Conservation (phyloP, 2,329 filamentous ascomycete species). For the Colletotrichum sansevieriae region DNA sequence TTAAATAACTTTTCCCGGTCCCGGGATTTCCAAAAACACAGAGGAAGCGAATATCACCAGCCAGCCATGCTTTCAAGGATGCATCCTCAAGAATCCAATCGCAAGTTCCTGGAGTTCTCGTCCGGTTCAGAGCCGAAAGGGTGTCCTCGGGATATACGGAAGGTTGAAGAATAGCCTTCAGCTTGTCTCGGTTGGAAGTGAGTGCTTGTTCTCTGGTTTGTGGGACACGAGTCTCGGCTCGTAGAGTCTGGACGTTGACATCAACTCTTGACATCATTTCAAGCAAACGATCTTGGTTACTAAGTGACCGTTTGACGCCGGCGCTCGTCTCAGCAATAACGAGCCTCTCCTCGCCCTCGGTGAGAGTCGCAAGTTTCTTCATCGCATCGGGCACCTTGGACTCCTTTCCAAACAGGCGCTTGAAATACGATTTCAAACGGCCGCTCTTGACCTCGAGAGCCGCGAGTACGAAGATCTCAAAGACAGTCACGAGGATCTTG, state of each 20-base stretch:
- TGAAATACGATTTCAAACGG: conserved; percentile 57
- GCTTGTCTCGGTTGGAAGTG: conserved; percentile 51
- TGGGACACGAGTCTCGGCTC: conserved; percentile 47
- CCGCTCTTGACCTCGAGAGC: conserved; percentile 57
- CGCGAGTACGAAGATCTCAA: conserved; percentile 60
- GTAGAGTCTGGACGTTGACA: conserved; percentile 52
- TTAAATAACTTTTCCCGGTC: conserved; percentile 61
- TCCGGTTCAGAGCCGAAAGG: conserved; percentile 56
- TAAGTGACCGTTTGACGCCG: conserved; percentile 52
- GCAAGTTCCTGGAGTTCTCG: conserved; percentile 57
- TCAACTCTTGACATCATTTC: conserved; percentile 47
- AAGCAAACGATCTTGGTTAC: conserved; percentile 53
- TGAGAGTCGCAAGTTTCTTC: conserved; percentile 56
- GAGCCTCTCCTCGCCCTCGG: conserved; percentile 56
- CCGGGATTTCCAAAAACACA: conserved; percentile 60
- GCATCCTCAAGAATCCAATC: conserved; percentile 60
- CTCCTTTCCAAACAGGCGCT: conserved; percentile 54
- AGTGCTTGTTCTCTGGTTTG: conserved; percentile 48
- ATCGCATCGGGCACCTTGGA: conserved; percentile 56
- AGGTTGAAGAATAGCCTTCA: conserved; percentile 57
- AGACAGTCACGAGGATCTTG: conserved; percentile 57
- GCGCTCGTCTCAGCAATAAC: conserved; percentile 60
- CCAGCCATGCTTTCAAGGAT: conserved; percentile 55
- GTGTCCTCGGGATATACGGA: conserved; percentile 59
- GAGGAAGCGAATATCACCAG: conserved; percentile 54